Conservation (phyloP, 2,329 filamentous ascomycete genomes). For the Chalara sp. region DNA sequence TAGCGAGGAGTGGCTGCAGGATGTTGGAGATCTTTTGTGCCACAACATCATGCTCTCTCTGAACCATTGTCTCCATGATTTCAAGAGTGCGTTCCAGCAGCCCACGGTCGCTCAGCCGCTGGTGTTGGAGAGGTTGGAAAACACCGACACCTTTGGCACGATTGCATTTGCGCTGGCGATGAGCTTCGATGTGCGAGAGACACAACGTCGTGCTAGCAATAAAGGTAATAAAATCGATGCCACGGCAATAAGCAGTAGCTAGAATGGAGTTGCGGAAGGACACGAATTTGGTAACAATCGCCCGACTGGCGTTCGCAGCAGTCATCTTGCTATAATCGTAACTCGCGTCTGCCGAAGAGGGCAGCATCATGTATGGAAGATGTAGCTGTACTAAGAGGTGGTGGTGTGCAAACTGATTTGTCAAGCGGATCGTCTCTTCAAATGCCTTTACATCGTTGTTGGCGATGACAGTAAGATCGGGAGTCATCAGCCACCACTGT, state of each 20-base stretch:
- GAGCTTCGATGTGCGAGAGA: slow-evolving; percentile 16
- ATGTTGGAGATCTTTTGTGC: slow-evolving; percentile 22
- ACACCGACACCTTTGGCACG: slow-evolving; percentile 8
- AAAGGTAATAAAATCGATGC: slow-evolving; percentile 24
- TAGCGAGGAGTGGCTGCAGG: slow-evolving; percentile 21
- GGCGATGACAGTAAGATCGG: no score
- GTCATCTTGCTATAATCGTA: slow-evolving; percentile 26
- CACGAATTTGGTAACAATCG: slow-evolving; percentile 14
- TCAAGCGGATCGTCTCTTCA: slow-evolving; percentile 16
- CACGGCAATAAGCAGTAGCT: slow-evolving; percentile 21
- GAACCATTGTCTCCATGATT: slow-evolving; percentile 15
- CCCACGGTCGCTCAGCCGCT: slow-evolving; percentile 10
- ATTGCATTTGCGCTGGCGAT: neutral
- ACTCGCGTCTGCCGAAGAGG: slow-evolving; percentile 21
- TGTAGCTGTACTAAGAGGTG: slow-evolving; percentile 22
- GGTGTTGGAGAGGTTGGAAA: slow-evolving; percentile 10
- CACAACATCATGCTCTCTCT: slow-evolving; percentile 15
- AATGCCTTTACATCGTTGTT: neutral
- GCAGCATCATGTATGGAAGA: slow-evolving; percentile 24
- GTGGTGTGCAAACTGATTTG: slow-evolving; percentile 23
- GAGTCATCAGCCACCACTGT: slow-evolving; percentile 17
- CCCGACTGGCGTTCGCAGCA: neutral
- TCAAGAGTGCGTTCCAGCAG: slow-evolving; percentile 17
- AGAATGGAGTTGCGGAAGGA: slow-evolving; percentile 12
- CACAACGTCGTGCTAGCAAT: slow-evolving; percentile 22